Percentiles rank a stretch among this genome's conserved stretches.
phyloP scores from a whole-genome alignment of 768 basidiomycete genomes.

The Suillus spraguei region DNA sequence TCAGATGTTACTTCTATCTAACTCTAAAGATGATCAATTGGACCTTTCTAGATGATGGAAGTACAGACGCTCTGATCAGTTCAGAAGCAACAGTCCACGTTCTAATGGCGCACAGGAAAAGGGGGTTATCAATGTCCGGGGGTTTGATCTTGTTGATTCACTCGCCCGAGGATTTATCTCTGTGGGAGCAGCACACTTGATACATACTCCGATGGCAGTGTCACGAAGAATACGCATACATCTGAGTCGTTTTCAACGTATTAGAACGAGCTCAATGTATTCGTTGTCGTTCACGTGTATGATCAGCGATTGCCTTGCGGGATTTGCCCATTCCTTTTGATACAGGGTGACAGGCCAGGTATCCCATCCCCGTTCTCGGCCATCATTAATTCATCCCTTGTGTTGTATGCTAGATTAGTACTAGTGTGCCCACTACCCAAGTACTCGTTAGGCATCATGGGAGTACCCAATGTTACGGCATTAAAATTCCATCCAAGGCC shows the following conservation, averaged over 20 bases:
- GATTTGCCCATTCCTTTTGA: background rate
- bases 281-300: background rate
- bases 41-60: background rate
- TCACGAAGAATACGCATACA: background rate
- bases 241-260: too few species aligned
- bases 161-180: background rate
- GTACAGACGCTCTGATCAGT: background rate
- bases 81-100: slow-evolving; percentile 2
- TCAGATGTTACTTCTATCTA: background rate
- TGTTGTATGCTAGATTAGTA: background rate
- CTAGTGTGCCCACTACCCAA: slow-evolving; percentile 4
- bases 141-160: background rate
- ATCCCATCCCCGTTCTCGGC: background rate
- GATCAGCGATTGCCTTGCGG: background rate
- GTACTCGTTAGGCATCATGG: background rate
- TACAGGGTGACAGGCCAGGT: background rate
- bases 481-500: background rate
- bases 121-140: background rate
- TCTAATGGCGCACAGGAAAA: background rate
- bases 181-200: background rate
- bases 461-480: slow-evolving; percentile 1
- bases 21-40: background rate
- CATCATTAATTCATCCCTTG: background rate
- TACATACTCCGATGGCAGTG: background rate
- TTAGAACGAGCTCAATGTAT: background rate